Evolutionary conservation across 108 stramenopile genomes (phyloP).

Genomic region (Cyclotella cryptica): DNA sequence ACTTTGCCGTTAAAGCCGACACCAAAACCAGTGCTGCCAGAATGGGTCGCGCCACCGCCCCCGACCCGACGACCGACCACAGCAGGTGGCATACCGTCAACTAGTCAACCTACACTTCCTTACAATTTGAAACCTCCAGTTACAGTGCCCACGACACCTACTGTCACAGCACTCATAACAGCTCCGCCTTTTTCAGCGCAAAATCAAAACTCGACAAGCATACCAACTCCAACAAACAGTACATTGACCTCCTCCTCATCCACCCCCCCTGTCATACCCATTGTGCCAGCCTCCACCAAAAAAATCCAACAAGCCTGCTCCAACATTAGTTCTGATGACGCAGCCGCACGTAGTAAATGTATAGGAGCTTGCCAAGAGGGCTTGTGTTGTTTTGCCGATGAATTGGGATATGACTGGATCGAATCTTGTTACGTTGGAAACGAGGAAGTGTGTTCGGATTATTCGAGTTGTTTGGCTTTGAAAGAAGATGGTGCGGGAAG

Average conservation of each 20-base stretch:
- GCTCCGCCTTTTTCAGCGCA: background rate
- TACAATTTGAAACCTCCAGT: background rate
- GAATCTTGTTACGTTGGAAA: conserved; percentile 18
- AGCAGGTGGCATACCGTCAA: no score
- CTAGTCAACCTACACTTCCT: conserved; percentile 5
- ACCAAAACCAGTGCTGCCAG: background rate
- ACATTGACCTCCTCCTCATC: background rate
- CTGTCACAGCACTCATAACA: no score
- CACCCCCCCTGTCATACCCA: background rate
- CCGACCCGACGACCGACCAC: no score
- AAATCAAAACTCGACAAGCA: background rate
- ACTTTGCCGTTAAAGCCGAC: no score
- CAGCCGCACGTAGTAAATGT: conserved; percentile 15
- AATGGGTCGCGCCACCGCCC: background rate
- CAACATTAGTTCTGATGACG: background rate
- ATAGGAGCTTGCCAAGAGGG: conserved; percentile 17
- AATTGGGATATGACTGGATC: conserved; percentile 27
- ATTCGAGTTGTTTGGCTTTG: conserved; percentile 9
- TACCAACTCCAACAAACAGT: no score
- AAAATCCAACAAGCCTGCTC: conserved; percentile 13
- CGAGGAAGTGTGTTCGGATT: conserved; percentile 13
- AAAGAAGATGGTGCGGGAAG: background rate
- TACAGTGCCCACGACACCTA: background rate
- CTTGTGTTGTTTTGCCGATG: conserved; percentile 24
- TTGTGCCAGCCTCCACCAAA: background rate